These are phyloP conservation scores for Penicillium canariense DNA, from an alignment of 495 filamentous ascomycete genomes.

Conservation along the genomic window DNA sequence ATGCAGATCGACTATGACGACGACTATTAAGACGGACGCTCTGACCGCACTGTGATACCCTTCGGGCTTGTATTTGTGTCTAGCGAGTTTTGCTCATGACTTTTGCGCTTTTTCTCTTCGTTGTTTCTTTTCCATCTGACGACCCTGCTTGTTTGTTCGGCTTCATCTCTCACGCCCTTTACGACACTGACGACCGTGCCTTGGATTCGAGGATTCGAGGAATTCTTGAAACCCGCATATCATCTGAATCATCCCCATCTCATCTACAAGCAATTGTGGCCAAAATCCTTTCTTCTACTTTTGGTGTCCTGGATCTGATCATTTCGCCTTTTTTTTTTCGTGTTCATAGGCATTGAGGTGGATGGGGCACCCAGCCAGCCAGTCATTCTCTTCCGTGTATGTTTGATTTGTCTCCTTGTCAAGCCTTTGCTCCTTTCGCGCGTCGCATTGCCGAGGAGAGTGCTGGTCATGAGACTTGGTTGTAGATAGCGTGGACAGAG, in stretches of 20 bases:
- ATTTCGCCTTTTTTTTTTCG: neutral
- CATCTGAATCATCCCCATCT: slow-evolving; percentile 4
- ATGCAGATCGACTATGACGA: slow-evolving; percentile 47
- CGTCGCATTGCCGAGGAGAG: slow-evolving; percentile 1
- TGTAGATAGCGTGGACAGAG: slow-evolving; percentile 1
- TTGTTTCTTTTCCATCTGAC: neutral
- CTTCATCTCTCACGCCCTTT: slow-evolving; percentile 9
- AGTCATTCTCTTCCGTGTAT: neutral
- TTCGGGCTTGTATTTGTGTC: slow-evolving; percentile 17
- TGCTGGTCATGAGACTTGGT: neutral
- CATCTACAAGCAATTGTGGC: slow-evolving; percentile 12
- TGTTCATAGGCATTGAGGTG: slow-evolving; percentile 8
- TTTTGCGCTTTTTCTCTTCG: slow-evolving; percentile 12
- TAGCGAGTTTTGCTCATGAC: slow-evolving; percentile 12
- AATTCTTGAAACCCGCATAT: neutral
- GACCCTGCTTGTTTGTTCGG: slow-evolving; percentile 5
- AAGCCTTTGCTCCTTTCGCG: neutral
- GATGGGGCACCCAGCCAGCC: slow-evolving; percentile 5
- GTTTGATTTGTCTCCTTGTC: neutral
- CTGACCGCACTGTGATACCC: slow-evolving; percentile 28
- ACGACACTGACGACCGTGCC: slow-evolving; percentile 16
- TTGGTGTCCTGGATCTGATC: neutral
- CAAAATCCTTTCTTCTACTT: neutral
- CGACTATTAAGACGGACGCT: slow-evolving; percentile 28
- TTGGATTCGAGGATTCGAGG: neutral